Evolutionary conservation across 2,329 filamentous ascomycete species (phyloP), one percentile per base, ranked within the genome.

Genomic region (Simplicillium sp.): DNA sequence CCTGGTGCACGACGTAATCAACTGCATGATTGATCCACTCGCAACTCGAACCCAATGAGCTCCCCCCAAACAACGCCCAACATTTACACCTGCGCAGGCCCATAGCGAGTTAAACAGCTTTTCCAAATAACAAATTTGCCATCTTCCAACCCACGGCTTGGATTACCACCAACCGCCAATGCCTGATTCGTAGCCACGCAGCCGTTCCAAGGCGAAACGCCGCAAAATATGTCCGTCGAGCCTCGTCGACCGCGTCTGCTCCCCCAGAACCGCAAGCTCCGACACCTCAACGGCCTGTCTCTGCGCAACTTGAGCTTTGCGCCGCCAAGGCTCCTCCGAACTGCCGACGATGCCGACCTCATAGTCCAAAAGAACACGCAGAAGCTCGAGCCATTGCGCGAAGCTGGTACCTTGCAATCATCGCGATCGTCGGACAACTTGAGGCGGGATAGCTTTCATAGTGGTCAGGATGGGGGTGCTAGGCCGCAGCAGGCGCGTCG

Each of bases 251-350:
- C 75, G 33, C 66, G 72, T 34, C 66, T 82, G 46, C 64, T 80
- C 25, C 66, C 77, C 14, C 75, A 92, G 72, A 96, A 95, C 60
- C 85, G 88, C 58, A 88, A 84, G 59, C 71, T 97, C 40, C 81
- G 90, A 41, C 89, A 96, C 67, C 74, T 96, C 4, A 82, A 86
- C 53, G 87, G 87, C 50, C 78, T 97, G 51, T 90, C 85, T 42
- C 67, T 96, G 39, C 86, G 90, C 43, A 96, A 96, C 60, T 70
- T 96, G 34, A 80, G 79, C 46, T 80, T 95, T 49, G 68, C 69
- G 67, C 47, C 66, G 69, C 44, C 66, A 67, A 25, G 20, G 20
- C 48, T 66, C 65, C 53, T 66, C 72, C 60, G 86, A 32, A 82
- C 84, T 53, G 85, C 90, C 62, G 89, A 94, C 61, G 85, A 89